Base-by-base conservation (phyloP, 1,284 basidiomycete genomes). In the Austroboletus niveus region DNA sequence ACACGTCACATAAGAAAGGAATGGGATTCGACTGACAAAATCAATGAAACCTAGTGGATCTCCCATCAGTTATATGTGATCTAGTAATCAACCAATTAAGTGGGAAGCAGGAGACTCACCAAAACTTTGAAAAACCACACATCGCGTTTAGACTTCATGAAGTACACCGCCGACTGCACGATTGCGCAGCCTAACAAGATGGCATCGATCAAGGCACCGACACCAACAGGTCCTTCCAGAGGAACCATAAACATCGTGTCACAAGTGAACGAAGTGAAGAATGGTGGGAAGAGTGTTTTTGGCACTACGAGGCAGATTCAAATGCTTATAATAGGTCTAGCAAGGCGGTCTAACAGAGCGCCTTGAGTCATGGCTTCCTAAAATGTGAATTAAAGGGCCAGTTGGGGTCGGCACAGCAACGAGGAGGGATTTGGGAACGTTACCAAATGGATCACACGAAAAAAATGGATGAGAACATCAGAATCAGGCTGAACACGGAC, bases 81-180 rank as follows among this genome's bases (percentile, higher is more conserved):
- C 30, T 9, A 38, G 24, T 27, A 10, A 44, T 36, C 41, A 6
- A 12, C 31, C 32, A 7, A 15, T 30, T n/a, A 35, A 12, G 6
- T 24, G 6, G 15, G 31, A 53, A 1, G n/a, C 12, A 4, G 12
- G 45, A 15, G 30, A 53, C 61, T 55, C 38, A 63, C 62, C 52
- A 66, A 27, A 30, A 48, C 1, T 20, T 50, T 63, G 31, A 53
- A 39, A 11, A 42, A 35, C 58, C 58, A 60, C 10, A 27, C 1
- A 15, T 58, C 51, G 5, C 45, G 34, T 42, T 43, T 47, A 46
- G 54, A 42, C 27, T 56, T 65, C 17, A 50, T 64, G 64, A 49
- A 63, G 48, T 65, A 66, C 40, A 63, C 45, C 51, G 51, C 62
- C 4, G 62, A 61, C 47, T 63, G 62, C 30, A 66, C 54, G 38